Conservation (phyloP, 805 yeast species). For the Yarrowia yakushimensis region DNA sequence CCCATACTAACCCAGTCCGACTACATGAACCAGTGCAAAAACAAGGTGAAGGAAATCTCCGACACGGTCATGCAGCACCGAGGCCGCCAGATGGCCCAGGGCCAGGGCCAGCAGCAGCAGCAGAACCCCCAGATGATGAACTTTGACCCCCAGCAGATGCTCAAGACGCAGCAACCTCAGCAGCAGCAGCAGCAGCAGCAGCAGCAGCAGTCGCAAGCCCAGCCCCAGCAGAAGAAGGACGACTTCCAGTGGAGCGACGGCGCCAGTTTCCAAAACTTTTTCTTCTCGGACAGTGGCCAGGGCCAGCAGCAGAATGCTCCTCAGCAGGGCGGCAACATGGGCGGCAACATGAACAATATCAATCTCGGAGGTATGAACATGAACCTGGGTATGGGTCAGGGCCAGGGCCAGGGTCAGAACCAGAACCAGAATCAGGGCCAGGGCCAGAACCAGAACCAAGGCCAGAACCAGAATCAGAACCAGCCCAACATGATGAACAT, state of each 20-base stretch:
- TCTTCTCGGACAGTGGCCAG: conserved; percentile 29
- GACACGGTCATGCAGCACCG: conserved; percentile 27
- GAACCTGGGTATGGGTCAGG: conserved; percentile 15
- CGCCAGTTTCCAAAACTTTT: conserved; percentile 17
- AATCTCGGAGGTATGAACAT: conserved; percentile 13
- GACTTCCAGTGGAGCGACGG: conserved; percentile 22
- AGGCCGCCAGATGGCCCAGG: conserved; percentile 3
- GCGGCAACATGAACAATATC: conserved; percentile 19
- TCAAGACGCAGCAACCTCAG: conserved; percentile 25
- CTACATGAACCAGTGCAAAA: conserved; percentile 32
- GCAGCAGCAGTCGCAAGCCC: conserved; percentile 29
- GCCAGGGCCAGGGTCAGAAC: background rate
- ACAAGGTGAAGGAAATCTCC: conserved; percentile 28
- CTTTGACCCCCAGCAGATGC: conserved; percentile 26
- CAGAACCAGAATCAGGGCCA: background rate
- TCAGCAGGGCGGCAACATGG: conserved; percentile 32
- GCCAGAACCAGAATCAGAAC: background rate
- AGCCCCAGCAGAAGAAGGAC: conserved; percentile 22
- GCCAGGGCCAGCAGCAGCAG: conserved; percentile 27
- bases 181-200: background rate
- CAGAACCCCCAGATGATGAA: conserved; percentile 25
- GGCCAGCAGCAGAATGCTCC: conserved; percentile 35
- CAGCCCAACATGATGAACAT: no score
- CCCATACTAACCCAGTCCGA: conserved; percentile 28
- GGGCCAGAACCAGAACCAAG: background rate